A percentile compares a stretch with the other conserved stretches of the same genome.
Conservation (phyloP, 495 filamentous ascomycete species). For the Usnea hakonensis region DNA sequence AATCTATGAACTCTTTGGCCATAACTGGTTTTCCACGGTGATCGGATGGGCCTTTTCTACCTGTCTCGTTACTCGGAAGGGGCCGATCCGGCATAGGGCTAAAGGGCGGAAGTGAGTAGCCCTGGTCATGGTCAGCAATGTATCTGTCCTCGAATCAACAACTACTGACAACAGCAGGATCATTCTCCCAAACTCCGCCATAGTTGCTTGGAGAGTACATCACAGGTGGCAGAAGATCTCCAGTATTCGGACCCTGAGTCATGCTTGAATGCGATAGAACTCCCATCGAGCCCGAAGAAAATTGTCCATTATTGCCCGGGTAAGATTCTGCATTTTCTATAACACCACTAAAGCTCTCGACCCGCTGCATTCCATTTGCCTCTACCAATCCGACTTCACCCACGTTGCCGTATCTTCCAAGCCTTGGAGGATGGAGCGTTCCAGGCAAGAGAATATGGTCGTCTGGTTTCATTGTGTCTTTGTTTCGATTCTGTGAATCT, state of each 20-base stretch:
- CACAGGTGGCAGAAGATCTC: constrained; percentile 12
- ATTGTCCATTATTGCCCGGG: neutral
- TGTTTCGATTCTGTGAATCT: neutral
- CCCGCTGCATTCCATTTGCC: constrained; percentile 16
- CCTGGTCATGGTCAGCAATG: constrained; percentile 15
- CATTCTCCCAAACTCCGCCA: constrained; percentile 27
- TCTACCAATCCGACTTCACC: constrained; percentile 20
- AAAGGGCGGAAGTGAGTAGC: constrained; percentile 25
- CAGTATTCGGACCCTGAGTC: neutral
- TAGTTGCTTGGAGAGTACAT: constrained; percentile 20
- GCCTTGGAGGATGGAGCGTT: constrained; percentile 15
- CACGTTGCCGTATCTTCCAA: constrained; percentile 18
- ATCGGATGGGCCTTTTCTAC: neutral
- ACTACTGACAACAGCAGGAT: constrained; percentile 24
- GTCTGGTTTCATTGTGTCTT: neutral
- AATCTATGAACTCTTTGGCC: neutral
- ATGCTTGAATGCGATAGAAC: constrained; percentile 2
- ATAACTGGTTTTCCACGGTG: neutral
- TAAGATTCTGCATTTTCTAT: constrained; percentile 20
- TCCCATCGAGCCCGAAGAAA: constrained; percentile 1
- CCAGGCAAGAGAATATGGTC: constrained; percentile 5
- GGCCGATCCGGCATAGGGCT: constrained; percentile 17
- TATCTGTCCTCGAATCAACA: neutral
- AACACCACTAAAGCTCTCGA: constrained; percentile 21
- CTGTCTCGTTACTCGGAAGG: neutral